A percentile compares a stretch with the other conserved stretches of the same genome.
These are phyloP conservation scores for Aspergillus cristatus DNA, from an alignment of 495 filamentous ascomycete genomes.

Conservation along the genomic window DNA sequence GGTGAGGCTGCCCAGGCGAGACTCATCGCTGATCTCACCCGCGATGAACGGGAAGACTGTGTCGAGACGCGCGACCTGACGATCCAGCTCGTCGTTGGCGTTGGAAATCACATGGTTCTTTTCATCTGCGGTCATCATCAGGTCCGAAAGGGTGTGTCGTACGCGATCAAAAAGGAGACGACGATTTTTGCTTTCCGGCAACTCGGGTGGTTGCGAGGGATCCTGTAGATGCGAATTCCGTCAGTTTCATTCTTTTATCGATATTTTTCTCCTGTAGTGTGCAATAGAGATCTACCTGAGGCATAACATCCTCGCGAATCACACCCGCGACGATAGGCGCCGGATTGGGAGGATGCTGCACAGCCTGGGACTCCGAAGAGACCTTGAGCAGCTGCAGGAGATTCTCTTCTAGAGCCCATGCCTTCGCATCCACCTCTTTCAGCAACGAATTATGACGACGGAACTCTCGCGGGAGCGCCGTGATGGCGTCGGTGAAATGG, in stretches of 20 bases:
- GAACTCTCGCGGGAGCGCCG: constrained; percentile 87
- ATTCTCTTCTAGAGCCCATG: constrained; percentile 46
- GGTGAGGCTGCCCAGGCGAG: constrained; percentile 77
- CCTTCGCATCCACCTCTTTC: constrained; percentile 95
- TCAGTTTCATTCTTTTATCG: no score
- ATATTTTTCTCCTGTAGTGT: no score
- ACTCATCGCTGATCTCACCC: constrained; percentile 85
- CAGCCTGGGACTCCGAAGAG: constrained; percentile 49
- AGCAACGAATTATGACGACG: constrained; percentile 89
- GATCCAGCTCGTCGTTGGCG: constrained; percentile 78
- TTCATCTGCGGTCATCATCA: constrained; percentile 82
- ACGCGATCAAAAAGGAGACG: constrained; percentile 58
- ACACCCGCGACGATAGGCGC: constrained; percentile 32
- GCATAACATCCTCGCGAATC: constrained; percentile 30
- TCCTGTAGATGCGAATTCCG: constrained; percentile 19
- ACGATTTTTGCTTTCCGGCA: constrained; percentile 37
- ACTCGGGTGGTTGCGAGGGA: constrained; percentile 22
- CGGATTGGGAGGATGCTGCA: constrained; percentile 26
- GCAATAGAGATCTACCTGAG: no score
- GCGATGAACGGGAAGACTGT: constrained; percentile 76
- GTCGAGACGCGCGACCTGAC: constrained; percentile 76
- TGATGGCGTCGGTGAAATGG: constrained; percentile 87
- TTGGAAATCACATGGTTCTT: constrained; percentile 93
- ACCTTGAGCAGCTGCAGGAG: constrained; percentile 60
- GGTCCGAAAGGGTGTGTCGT: constrained; percentile 55